phyloP scores from a whole-genome alignment of 345 rosid species.

The Populus alba region DNA sequence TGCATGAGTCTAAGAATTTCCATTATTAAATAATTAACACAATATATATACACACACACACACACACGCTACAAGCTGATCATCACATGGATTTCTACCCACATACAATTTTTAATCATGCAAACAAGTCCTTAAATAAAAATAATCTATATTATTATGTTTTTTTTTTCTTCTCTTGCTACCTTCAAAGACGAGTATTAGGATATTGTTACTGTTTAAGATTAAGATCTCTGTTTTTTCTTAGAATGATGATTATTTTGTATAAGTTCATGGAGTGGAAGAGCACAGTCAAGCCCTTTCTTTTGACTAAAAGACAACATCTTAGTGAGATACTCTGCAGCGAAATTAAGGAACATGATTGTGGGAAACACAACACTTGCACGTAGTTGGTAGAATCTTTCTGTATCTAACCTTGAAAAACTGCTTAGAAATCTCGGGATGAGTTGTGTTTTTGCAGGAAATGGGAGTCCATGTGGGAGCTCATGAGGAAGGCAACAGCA shows the following conservation, averaged over 20 bases:
- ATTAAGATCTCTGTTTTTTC: too few relatives aligned
- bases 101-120: too few relatives aligned
- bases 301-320: neutral
- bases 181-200: too few relatives aligned
- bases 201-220: too few relatives aligned
- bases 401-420: neutral
- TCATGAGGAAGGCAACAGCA: too few relatives aligned
- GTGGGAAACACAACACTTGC: neutral
- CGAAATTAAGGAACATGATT: neutral
- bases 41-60: too few relatives aligned
- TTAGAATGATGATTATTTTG: too few relatives aligned
- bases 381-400: slow-evolving; percentile 28
- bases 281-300: neutral
- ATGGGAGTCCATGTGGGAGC: slow-evolving; percentile 20
- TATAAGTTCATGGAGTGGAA: neutral
- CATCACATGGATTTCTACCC: too few relatives aligned
- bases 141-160: too few relatives aligned
- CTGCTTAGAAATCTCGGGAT: neutral
- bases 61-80: neutral
- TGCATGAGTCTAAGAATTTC: neutral
- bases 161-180: too few relatives aligned
- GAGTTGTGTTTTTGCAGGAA: slow-evolving; percentile 13
- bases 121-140: too few relatives aligned
- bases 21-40: neutral
- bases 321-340: slow-evolving; percentile 20